phyloP scores from a whole-genome alignment of 2,329 filamentous ascomycete genomes.

The Colletotrichum spinosum region DNA sequence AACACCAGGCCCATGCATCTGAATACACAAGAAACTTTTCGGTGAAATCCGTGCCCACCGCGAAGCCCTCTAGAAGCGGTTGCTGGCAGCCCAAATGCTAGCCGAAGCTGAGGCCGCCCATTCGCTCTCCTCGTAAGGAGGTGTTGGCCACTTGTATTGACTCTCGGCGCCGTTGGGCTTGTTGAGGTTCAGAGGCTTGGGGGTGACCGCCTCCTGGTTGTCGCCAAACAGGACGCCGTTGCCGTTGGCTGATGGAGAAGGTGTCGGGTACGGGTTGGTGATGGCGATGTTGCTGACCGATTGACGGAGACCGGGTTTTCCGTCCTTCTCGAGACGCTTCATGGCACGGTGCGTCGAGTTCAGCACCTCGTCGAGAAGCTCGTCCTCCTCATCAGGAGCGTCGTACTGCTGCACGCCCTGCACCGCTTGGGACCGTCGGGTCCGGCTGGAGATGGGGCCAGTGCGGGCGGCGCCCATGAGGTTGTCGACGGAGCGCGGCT shows the following conservation, averaged over 20 bases:
- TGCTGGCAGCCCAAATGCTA: conserved; percentile 81
- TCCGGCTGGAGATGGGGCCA: conserved; percentile 81
- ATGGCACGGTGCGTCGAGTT: conserved; percentile 81
- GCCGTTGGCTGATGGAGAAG: conserved; percentile 84
- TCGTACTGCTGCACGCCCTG: conserved; percentile 89
- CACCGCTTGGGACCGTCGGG: conserved; percentile 79
- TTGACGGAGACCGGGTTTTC: conserved; percentile 66
- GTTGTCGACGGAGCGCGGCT: conserved; percentile 73
- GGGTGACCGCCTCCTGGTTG: conserved; percentile 69
- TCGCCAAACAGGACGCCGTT: conserved; percentile 81
- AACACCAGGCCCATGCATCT: conserved; percentile 38
- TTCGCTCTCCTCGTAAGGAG: conserved; percentile 92
- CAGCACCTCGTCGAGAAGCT: conserved; percentile 90
- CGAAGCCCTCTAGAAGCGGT: conserved; percentile 63
- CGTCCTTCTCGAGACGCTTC: conserved; percentile 73
- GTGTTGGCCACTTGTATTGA: conserved; percentile 88
- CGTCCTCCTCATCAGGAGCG: conserved; percentile 95
- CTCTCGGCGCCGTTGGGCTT: conserved; percentile 55
- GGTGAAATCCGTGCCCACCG: conserved; percentile 9
- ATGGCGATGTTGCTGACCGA: conserved; percentile 73
- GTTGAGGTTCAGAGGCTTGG: conserved; percentile 79
- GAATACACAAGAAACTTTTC: conserved; percentile 35
- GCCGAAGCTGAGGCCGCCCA: conserved; percentile 88
- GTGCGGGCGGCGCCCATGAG: conserved; percentile 65
- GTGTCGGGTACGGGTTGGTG: conserved; percentile 72